Conservation (phyloP, 495 filamentous ascomycete species). For the Podospora pseudocomata region DNA sequence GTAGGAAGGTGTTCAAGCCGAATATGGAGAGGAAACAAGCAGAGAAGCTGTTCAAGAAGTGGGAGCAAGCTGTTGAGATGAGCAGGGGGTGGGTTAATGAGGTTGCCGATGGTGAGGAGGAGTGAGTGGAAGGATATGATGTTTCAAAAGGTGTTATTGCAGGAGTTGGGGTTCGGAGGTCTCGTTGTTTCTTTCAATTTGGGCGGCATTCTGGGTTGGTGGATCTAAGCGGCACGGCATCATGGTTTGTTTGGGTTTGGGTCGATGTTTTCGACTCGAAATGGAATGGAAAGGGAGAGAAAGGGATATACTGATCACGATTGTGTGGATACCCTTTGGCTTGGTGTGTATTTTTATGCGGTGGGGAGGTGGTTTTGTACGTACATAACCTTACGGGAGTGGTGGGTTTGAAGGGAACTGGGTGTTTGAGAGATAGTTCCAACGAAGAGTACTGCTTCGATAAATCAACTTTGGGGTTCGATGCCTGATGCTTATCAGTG, state of each 20-base stretch:
- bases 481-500: neutral
- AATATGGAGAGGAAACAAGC: constrained; percentile 58
- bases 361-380: neutral
- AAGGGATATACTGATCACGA: neutral
- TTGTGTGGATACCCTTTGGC: neutral
- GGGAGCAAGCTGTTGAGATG: constrained; percentile 88
- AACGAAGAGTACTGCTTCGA: neutral
- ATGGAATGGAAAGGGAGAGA: neutral
- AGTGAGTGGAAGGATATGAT: neutral
- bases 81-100: constrained; percentile 71
- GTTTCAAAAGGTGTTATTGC: neutral
- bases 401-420: neutral
- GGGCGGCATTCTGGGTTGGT: neutral
- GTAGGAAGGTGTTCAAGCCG: constrained; percentile 71
- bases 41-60: constrained; percentile 67
- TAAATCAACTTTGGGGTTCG: neutral
- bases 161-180: neutral
- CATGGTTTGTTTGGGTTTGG: neutral
- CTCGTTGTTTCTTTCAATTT: neutral
- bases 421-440: neutral
- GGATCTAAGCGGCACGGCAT: neutral
- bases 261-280: neutral
- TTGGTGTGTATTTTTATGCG: neutral
- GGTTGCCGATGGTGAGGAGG: constrained; percentile 6
- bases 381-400: neutral